Evolutionary conservation across 148 eudicot species (phyloP).

Genomic region (Polygonum aviculare): DNA sequence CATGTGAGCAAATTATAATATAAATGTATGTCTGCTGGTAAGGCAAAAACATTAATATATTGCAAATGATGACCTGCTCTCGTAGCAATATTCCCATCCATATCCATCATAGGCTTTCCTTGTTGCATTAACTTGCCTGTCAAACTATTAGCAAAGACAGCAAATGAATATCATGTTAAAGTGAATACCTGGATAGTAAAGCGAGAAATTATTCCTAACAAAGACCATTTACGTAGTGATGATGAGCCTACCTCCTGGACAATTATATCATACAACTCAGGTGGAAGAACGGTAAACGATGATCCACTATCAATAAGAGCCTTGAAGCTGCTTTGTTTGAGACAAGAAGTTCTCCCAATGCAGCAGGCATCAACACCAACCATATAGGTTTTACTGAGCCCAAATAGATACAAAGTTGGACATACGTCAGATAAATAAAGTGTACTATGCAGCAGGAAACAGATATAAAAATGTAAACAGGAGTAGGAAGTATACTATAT

Average conservation of each 20-base stretch:
- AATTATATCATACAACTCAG: slow-evolving; percentile 42
- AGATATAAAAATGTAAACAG: neutral
- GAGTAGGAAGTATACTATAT: slow-evolving; percentile 37
- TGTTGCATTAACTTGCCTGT: slow-evolving; percentile 59
- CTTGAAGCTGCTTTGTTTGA: slow-evolving; percentile 53
- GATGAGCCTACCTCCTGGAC: slow-evolving; percentile 55
- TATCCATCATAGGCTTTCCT: slow-evolving; percentile 45
- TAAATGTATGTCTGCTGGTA: neutral
- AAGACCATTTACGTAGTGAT: neutral
- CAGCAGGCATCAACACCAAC: slow-evolving; percentile 74
- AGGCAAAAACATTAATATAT: neutral
- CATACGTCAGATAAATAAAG: neutral
- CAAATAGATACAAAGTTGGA: slow-evolving; percentile 9
- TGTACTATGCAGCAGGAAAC: neutral
- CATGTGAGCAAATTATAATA: neutral
- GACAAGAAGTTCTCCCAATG: slow-evolving; percentile 59
- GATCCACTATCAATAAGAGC: slow-evolving; percentile 88
- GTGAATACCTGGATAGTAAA: neutral
- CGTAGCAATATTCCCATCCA: slow-evolving; percentile 82
- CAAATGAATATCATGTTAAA: slow-evolving; percentile 8
- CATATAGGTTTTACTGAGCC: slow-evolving; percentile 54
- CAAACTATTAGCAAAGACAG: slow-evolving; percentile 46
- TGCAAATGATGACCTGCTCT: slow-evolving; percentile 39
- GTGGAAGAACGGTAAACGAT: slow-evolving; percentile 72
- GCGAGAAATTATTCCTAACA: neutral